Evolutionary conservation across 345 rosid species (phyloP).

Genomic region (Rhodomyrtus tomentosa): DNA sequence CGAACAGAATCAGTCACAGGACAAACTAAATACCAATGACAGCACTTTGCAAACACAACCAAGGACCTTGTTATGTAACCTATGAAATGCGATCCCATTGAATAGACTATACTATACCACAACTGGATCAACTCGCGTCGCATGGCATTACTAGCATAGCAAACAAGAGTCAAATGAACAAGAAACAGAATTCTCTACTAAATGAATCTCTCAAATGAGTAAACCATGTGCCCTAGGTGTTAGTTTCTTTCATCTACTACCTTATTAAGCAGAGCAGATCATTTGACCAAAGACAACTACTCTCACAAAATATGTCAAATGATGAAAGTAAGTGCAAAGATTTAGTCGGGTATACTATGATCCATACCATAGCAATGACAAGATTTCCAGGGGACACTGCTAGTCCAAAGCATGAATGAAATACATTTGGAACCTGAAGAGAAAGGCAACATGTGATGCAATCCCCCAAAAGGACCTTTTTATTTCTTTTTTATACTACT

Average conservation of each 20-base stretch:
- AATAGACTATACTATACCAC: neutral
- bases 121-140: neutral
- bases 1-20: neutral
- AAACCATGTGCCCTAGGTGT: neutral
- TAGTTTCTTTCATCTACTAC: neutral
- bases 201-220: neutral
- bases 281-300: neutral
- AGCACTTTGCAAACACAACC: neutral
- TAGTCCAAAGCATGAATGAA: constrained; percentile 71
- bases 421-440: constrained; percentile 71
- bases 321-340: constrained; percentile 2
- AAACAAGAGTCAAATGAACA: neutral
- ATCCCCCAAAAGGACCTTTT: neutral
- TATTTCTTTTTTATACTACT: neutral
- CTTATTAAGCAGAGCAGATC: neutral
- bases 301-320: neutral
- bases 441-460: neutral
- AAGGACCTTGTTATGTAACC: neutral
- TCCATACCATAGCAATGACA: constrained; percentile 59
- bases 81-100: neutral
- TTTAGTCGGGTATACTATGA: neutral
- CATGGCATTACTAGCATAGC: neutral
- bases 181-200: neutral
- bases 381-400: constrained; percentile 79
- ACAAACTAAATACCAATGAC: neutral